Conservation (phyloP, 768 basidiomycete genomes). For the Naganishia antarctica region DNA sequence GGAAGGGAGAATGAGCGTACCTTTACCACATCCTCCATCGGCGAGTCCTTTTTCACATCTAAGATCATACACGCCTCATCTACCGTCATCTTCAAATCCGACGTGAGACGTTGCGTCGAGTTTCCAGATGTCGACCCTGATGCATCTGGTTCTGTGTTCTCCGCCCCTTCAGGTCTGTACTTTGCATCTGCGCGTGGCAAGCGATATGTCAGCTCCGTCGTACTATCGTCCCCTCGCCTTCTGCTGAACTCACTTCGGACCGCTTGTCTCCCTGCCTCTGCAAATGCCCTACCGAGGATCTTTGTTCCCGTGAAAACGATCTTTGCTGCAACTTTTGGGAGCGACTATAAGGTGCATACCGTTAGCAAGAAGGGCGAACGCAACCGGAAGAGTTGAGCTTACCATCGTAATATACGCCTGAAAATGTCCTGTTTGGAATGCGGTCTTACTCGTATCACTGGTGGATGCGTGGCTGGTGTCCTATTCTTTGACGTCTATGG, state of each 20-base stretch:
- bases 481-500: no score
- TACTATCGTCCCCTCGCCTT: no score
- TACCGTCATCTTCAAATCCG: slow-evolving; percentile 83
- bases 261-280: slow-evolving; percentile 85
- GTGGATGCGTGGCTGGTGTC: neutral
- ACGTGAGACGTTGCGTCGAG: slow-evolving; percentile 56
- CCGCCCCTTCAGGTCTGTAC: slow-evolving; percentile 64
- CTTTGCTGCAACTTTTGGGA: slow-evolving; percentile 16
- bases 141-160: slow-evolving; percentile 68
- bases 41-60: slow-evolving; percentile 72
- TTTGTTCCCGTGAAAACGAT: slow-evolving; percentile 15
- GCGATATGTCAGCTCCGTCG: neutral
- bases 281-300: slow-evolving; percentile 75
- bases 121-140: slow-evolving; percentile 59
- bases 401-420: slow-evolving; percentile 7
- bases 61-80: slow-evolving; percentile 92
- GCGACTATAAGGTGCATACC: neutral
- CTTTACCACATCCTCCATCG: slow-evolving; percentile 65
- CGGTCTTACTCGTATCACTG: neutral
- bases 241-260: slow-evolving; percentile 67
- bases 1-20: slow-evolving; percentile 52
- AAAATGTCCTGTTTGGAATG: neutral
- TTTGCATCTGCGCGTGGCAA: slow-evolving; percentile 64
- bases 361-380: neutral
- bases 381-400: neutral